These are phyloP conservation scores for Fusarium nodosum DNA, from an alignment of 2,329 filamentous ascomycete genomes.

Conservation along the genomic window DNA sequence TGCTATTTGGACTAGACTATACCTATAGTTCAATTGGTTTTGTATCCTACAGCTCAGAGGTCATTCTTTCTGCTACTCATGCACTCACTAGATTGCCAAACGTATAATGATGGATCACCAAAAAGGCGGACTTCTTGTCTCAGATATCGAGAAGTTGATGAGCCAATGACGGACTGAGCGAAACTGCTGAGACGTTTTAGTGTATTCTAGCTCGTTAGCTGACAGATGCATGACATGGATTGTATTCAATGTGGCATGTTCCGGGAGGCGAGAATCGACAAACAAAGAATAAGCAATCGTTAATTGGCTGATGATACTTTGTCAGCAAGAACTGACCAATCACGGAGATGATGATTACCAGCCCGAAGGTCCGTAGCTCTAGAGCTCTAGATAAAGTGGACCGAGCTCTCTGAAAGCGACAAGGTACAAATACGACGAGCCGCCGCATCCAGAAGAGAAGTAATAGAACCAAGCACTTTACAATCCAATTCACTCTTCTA, in stretches of 20 bases:
- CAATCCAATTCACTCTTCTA: neutral
- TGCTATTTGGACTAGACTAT: too few relatives aligned
- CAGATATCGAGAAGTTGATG: neutral
- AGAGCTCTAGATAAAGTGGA: slow-evolving; percentile 35
- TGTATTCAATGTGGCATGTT: slow-evolving; percentile 33
- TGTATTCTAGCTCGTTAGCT: slow-evolving; percentile 19
- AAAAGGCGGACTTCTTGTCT: neutral
- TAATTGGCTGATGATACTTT: slow-evolving; percentile 20
- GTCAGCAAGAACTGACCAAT: neutral
- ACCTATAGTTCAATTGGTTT: too few relatives aligned
- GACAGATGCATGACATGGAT: slow-evolving; percentile 23
- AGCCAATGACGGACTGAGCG: slow-evolving; percentile 11
- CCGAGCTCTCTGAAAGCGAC: slow-evolving; percentile 2
- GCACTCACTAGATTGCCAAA: neutral
- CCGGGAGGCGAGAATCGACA: slow-evolving; percentile 30
- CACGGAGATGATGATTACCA: slow-evolving; percentile 30
- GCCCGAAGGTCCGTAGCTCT: neutral
- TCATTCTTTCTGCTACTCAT: too few relatives aligned
- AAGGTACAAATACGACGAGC: slow-evolving; percentile 48
- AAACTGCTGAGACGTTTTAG: slow-evolving; percentile 12
- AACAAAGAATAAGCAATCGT: slow-evolving; percentile 47
- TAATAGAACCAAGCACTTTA: slow-evolving; percentile 19
- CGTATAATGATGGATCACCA: neutral
- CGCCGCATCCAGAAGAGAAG: slow-evolving; percentile 18
- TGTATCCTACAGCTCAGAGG: too few relatives aligned